Conservation (phyloP, 108 stramenopile species). For the Parietichytrium sp. region DNA sequence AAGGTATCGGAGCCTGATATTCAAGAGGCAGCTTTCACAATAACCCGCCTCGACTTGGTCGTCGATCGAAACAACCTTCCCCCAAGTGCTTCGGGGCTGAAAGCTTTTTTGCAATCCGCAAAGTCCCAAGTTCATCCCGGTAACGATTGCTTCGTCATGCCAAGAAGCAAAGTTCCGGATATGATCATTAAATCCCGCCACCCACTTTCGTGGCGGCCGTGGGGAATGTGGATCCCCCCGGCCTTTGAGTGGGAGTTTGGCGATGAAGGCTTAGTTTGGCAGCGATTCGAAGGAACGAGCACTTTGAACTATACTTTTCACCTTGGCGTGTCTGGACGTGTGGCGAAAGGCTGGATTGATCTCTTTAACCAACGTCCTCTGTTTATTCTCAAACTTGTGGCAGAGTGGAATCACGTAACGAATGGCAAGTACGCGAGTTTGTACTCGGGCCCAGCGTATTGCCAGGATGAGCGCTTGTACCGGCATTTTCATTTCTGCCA, state of each 20-base stretch:
- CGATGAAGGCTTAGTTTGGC: background rate
- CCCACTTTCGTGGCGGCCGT: slow-evolving; percentile 9
- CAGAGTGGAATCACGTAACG: background rate
- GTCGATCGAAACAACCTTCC: background rate
- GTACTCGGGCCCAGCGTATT: background rate
- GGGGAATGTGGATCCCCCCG: slow-evolving; percentile 26
- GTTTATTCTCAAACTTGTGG: slow-evolving; percentile 15
- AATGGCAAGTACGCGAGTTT: background rate
- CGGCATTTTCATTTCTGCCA: slow-evolving; percentile 29
- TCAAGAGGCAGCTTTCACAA: background rate
- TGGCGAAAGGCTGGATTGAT: slow-evolving; percentile 24
- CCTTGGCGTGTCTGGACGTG: slow-evolving; percentile 18
- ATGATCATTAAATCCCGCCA: background rate
- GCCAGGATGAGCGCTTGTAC: background rate
- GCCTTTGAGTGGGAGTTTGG: slow-evolving; percentile 31
- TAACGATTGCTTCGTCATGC: background rate
- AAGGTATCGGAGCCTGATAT: background rate
- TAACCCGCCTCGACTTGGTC: background rate
- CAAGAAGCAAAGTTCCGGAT: background rate
- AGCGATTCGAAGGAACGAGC: background rate
- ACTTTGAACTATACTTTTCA: background rate
- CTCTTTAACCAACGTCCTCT: background rate
- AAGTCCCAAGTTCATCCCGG: background rate
- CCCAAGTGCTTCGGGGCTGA: background rate
- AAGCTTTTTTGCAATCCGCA: background rate